Evolutionary conservation across 2,329 filamentous ascomycete species (phyloP).

Genomic region (Thielaviopsis ethacetica): DNA sequence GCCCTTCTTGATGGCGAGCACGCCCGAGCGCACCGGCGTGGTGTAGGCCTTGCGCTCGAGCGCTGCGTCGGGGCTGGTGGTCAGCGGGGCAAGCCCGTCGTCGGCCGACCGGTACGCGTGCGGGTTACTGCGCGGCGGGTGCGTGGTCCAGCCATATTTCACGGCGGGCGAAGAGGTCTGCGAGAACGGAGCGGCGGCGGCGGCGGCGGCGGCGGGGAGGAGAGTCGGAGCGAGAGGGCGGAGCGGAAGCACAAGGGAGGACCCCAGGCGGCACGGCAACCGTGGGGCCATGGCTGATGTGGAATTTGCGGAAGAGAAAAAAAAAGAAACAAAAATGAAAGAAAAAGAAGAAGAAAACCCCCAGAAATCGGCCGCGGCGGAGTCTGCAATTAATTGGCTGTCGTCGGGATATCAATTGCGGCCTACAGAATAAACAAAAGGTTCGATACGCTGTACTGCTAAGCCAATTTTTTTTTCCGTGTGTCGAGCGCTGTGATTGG

Average conservation of each 20-base stretch:
- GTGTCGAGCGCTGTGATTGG: conserved; percentile 2
- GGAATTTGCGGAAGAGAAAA: neutral
- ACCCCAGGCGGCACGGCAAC: conserved; percentile 8
- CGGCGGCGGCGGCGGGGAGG: neutral
- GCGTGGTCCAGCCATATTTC: conserved; percentile 45
- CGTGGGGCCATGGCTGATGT: conserved; percentile 3
- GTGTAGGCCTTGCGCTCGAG: conserved; percentile 41
- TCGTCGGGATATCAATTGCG: too few relatives aligned
- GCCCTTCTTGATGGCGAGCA: conserved; percentile 79
- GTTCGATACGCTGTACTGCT: neutral
- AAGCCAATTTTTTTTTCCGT: neutral
- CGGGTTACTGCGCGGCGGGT: conserved; percentile 33
- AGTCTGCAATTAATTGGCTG: neutral
- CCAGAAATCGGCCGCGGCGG: too few relatives aligned
- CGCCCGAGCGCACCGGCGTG: conserved; percentile 56
- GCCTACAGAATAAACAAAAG: too few relatives aligned
- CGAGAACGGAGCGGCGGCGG: conserved; percentile 18
- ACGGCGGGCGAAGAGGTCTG: conserved; percentile 33
- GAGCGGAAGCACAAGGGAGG: neutral
- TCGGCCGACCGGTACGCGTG: conserved; percentile 44
- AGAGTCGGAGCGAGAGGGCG: neutral
- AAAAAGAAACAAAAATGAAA: neutral
- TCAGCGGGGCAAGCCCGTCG: conserved; percentile 38
- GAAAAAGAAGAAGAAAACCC: neutral
- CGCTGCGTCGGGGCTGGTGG: conserved; percentile 42